phyloP scores from a whole-genome alignment of 2,329 filamentous ascomycete species.

The Arthrobotrys iridis region DNA sequence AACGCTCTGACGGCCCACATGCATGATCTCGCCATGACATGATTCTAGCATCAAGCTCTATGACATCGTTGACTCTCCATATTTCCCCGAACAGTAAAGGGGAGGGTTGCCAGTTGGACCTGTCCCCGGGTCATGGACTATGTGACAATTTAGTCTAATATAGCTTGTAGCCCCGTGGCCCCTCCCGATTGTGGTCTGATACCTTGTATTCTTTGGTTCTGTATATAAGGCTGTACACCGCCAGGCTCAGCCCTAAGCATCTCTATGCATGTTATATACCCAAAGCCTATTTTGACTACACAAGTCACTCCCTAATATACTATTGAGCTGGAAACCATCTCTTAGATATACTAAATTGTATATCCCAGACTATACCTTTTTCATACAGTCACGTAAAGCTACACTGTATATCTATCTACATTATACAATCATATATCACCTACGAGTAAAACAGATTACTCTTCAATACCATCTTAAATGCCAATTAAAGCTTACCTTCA shows the following conservation, averaged over 20 bases:
- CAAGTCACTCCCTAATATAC: conserved; percentile 33
- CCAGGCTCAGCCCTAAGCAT: conserved; percentile 29
- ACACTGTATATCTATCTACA: conserved; percentile 2
- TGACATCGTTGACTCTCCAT: conserved; percentile 35
- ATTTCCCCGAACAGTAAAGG: conserved; percentile 36
- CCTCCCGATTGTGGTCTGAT: conserved; percentile 50
- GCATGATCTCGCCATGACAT: conserved; percentile 53
- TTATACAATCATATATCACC: not conserved
- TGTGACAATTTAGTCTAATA: conserved; percentile 3
- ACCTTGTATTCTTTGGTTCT: conserved; percentile 35
- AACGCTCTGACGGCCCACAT: conserved; percentile 16
- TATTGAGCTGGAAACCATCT: conserved; percentile 11
- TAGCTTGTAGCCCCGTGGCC: conserved; percentile 32
- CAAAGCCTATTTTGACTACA: conserved; percentile 54
- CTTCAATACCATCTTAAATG: conserved; percentile 31
- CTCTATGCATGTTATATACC: conserved; percentile 43
- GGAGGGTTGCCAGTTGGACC: conserved; percentile 30
- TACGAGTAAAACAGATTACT: conserved; percentile 17
- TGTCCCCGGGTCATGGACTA: conserved; percentile 18
- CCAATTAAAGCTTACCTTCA: conserved; percentile 50
- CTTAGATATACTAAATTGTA: conserved; percentile 22
- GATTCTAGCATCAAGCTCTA: conserved; percentile 45
- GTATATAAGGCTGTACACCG: conserved; percentile 52
- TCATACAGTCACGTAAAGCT: conserved; percentile 28
- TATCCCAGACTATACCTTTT: conserved; percentile 11